Conservation (phyloP, 2,329 filamentous ascomycete genomes). For the Apiospora saccharicola region DNA sequence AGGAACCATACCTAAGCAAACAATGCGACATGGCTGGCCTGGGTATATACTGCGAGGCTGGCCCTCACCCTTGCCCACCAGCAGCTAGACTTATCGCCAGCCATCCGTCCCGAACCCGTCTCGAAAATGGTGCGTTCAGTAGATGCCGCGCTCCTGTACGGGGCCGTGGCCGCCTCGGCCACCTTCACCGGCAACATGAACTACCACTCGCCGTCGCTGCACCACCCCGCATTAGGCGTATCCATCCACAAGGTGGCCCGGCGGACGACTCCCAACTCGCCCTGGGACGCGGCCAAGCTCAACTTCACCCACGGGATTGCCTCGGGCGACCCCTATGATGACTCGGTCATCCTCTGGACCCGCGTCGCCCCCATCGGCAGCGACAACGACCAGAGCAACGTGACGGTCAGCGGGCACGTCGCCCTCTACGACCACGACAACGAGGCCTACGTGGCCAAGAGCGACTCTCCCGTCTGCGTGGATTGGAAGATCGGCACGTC, state of each 20-base stretch:
- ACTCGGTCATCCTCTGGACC: conserved; percentile 61
- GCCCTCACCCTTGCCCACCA: not conserved
- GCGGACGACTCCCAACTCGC: conserved; percentile 53
- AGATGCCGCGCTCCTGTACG: conserved; percentile 27
- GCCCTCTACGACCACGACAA: conserved; percentile 53
- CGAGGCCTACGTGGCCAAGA: conserved; percentile 53
- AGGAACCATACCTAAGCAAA: not conserved
- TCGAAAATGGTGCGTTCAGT: conserved; percentile 33
- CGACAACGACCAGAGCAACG: conserved; percentile 55
- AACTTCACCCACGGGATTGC: conserved; percentile 68
- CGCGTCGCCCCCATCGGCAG: conserved; percentile 48
- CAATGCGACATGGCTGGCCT: not conserved
- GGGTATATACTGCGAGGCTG: not conserved
- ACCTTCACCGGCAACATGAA: conserved; percentile 57
- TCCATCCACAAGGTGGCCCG: conserved; percentile 65
- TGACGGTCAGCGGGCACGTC: conserved; percentile 48
- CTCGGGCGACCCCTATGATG: conserved; percentile 55
- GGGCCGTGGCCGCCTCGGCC: conserved; percentile 32
- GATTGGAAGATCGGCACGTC: conserved; percentile 67
- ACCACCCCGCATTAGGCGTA: conserved; percentile 66
- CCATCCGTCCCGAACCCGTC: not conserved
- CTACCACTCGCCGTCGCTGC: conserved; percentile 66
- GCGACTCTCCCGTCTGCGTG: conserved; percentile 70
- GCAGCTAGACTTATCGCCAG: not conserved
- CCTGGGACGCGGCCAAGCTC: conserved; percentile 54